Conservation (phyloP, 2,329 filamentous ascomycete genomes). For the Shiraia bambusicola region DNA sequence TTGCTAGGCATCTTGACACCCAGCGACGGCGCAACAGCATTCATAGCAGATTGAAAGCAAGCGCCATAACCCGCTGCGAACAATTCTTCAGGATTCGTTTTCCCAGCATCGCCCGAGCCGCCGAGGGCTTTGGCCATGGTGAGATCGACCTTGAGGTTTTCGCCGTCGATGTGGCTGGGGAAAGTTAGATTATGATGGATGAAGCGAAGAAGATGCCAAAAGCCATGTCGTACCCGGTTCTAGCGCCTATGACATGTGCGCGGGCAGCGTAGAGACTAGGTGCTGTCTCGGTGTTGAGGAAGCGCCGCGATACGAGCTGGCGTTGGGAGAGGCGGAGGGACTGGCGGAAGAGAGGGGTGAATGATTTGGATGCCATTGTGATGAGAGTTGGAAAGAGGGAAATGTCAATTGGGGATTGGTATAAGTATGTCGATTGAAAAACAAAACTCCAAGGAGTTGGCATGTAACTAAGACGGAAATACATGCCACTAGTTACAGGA, state of each 20-base stretch:
- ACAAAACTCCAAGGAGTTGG: too few relatives aligned
- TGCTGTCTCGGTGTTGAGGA: constrained; percentile 45
- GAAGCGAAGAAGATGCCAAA: background rate
- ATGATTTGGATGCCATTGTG: constrained; percentile 18
- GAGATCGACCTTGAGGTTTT: constrained; percentile 43
- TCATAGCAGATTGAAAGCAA: constrained; percentile 53
- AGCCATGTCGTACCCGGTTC: constrained; percentile 26
- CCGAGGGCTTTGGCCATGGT: constrained; percentile 50
- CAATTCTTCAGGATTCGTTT: constrained; percentile 51
- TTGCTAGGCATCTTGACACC: constrained; percentile 47
- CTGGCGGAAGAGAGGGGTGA: constrained; percentile 17
- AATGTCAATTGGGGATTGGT: too few relatives aligned
- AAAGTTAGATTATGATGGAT: background rate
- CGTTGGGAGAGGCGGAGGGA: constrained; percentile 11
- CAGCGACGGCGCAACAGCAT: constrained; percentile 44
- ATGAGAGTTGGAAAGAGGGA: background rate
- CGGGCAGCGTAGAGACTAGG: constrained; percentile 44
- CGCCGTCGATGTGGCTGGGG: constrained; percentile 33
- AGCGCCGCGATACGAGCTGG: constrained; percentile 21
- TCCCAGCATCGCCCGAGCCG: constrained; percentile 45
- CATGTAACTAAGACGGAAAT: too few relatives aligned
- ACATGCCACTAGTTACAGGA: too few relatives aligned
- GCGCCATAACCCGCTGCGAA: constrained; percentile 53
- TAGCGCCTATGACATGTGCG: constrained; percentile 45
- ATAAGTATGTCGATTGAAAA: too few relatives aligned